A percentile compares a stretch with the other conserved stretches of the same genome.
These are phyloP conservation scores for Aspergillus pseudonomiae DNA, from an alignment of 2,329 filamentous ascomycete species.

Conservation along the genomic window DNA sequence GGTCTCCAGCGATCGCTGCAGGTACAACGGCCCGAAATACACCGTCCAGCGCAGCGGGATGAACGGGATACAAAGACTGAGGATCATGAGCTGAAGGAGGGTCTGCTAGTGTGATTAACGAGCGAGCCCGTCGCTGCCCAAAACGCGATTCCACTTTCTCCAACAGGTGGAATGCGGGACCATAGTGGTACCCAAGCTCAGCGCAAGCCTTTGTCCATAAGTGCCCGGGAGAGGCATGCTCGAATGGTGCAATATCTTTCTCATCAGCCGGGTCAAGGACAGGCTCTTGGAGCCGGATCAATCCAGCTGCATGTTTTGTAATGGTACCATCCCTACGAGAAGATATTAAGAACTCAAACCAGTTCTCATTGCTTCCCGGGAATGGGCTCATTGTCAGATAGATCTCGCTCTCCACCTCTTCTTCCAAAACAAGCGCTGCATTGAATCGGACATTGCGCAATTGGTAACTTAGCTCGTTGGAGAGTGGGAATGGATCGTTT, in stretches of 20 bases:
- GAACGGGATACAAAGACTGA: constrained; percentile 10
- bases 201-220: constrained; percentile 16
- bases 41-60: constrained; percentile 13
- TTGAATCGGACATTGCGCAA: constrained; percentile 11
- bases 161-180: constrained; percentile 12
- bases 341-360: constrained; percentile 12
- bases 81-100: constrained; percentile 1
- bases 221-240: constrained; percentile 6
- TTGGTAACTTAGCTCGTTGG: background rate
- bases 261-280: background rate
- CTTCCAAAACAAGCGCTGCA: constrained; percentile 10
- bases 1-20: constrained; percentile 1
- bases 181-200: constrained; percentile 11
- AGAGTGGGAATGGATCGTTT: background rate
- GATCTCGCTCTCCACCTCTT: constrained; percentile 5
- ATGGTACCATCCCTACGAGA: background rate
- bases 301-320: constrained; percentile 7
- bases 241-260: constrained; percentile 8
- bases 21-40: constrained; percentile 9
- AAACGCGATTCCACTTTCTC: constrained; percentile 12
- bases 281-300: constrained; percentile 9
- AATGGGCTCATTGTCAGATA: constrained; percentile 9
- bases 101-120: constrained; percentile 6
- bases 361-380: constrained; percentile 3
- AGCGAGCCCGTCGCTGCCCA: constrained; percentile 4